A percentile compares a stretch with the other conserved stretches of the same genome.
These are phyloP conservation scores for Cutaneotrichosporon dermatis DNA, from an alignment of 1,284 basidiomycete genomes.

Conservation along the genomic window DNA sequence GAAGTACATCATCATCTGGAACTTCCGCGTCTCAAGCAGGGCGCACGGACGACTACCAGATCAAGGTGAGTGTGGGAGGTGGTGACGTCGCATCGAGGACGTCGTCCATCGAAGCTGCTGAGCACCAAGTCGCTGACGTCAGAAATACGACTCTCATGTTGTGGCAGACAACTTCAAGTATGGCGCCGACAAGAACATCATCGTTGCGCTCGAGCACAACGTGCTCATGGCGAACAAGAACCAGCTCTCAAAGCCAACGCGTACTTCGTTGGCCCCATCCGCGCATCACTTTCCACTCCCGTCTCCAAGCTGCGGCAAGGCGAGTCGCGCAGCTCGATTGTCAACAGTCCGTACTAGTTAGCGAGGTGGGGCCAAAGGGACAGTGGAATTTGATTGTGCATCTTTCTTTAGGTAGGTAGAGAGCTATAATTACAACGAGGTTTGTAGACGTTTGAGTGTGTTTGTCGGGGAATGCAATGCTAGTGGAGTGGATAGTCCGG, in stretches of 20 bases:
- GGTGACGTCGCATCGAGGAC: too few species aligned
- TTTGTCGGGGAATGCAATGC: too few species aligned
- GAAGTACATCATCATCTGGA: conserved; percentile 92
- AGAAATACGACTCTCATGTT: conserved; percentile 80
- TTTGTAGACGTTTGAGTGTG: not conserved
- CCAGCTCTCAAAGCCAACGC: conserved; percentile 44
- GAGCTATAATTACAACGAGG: conserved; percentile 3
- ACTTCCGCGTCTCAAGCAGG: conserved; percentile 94
- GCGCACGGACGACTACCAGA: conserved; percentile 87
- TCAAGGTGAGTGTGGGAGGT: conserved; percentile 60
- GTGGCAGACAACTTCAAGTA: conserved; percentile 96
- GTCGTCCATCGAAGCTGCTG: too few species aligned
- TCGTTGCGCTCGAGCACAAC: conserved; percentile 91
- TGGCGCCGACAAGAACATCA: conserved; percentile 90
- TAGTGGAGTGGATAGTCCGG: too few species aligned
- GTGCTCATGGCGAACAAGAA: conserved; percentile 93
- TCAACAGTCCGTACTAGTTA: conserved; percentile 40
- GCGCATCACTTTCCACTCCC: conserved; percentile 29
- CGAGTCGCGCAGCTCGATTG: conserved; percentile 37
- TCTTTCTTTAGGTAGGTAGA: not conserved
- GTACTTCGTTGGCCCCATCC: conserved; percentile 3
- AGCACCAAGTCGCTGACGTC: conserved; percentile 7
- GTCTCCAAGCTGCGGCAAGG: conserved; percentile 24
- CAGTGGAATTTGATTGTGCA: not conserved
- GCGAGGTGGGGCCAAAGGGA: too few species aligned